Percentiles rank a stretch among this genome's conserved stretches.
Conservation (phyloP, 192 early-diverging fungal genomes). For the Rhizophagus clarus region DNA sequence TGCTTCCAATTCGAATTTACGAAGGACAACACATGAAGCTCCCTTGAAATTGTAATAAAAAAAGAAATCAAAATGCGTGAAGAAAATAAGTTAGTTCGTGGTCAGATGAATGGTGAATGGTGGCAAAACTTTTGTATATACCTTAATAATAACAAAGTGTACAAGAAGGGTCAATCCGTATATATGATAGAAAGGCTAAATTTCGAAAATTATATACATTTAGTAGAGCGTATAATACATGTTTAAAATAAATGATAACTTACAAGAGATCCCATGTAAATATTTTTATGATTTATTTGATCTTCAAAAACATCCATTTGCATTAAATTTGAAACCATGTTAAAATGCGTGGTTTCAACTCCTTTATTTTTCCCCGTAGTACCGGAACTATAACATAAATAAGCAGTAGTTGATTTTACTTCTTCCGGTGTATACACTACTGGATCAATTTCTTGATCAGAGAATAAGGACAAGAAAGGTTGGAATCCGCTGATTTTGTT, state of each 20-base stretch:
- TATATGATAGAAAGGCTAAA: constrained; percentile 2
- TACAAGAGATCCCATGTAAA: constrained; percentile 48
- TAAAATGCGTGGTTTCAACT: constrained; percentile 80
- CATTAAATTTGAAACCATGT: constrained; percentile 77
- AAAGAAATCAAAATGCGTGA: constrained; percentile 39
- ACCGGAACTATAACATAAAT: constrained; percentile 70
- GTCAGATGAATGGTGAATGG: too few species aligned
- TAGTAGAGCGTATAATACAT: constrained; percentile 68
- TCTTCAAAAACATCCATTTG: constrained; percentile 56
- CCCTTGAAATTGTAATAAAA: constrained; percentile 40
- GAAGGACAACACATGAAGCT: constrained; percentile 55
- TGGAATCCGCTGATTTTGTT: constrained; percentile 36
- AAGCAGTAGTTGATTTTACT: constrained; percentile 44
- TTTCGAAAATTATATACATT: constrained; percentile 34
- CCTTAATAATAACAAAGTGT: not conserved
- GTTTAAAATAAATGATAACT: constrained; percentile 48
- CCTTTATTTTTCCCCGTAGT: constrained; percentile 80
- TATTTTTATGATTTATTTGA: constrained; percentile 31
- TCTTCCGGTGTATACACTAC: constrained; percentile 33
- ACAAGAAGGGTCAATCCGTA: not conserved
- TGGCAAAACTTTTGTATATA: not conserved
- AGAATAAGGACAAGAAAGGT: constrained; percentile 38
- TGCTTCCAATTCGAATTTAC: constrained; percentile 59
- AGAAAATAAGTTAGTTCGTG: not conserved
- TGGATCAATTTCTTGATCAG: constrained; percentile 30